Evolutionary conservation across 164 flowering plant species (phyloP), one percentile per base, ranked within the genome.

Genomic region (Nymphaea thermarum): DNA sequence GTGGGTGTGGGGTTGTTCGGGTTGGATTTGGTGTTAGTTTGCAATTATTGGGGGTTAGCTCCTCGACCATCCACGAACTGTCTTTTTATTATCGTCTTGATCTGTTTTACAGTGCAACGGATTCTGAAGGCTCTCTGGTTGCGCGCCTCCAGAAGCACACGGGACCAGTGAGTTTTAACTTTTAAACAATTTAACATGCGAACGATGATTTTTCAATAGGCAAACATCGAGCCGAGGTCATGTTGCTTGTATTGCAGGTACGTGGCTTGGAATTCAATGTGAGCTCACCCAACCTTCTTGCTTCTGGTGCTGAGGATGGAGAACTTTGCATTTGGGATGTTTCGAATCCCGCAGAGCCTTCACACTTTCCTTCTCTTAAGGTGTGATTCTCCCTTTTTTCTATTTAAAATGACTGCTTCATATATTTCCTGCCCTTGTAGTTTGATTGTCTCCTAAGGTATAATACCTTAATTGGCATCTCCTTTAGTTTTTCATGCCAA

Each of bases 231-330:
- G 64, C 64, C 42, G 7, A 45, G 14, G 63, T 66, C 25, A 15
- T 64, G 2, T 43, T 42, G 12, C 57, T 15, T 51, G 8, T 15
- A 51, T 15, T 17, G 60, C 79, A 94, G 98, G 97, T 95, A 66
- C 98, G 90, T 65, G 99, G 99, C 75, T 77, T 95, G 76, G 99
- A 90, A 66, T 95, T 92, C 67, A 90, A 87, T 82, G 44, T 68
- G 51, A 69, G 79, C 65, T 42, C 89, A 12, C 90, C 99, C 72
- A 83, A 90, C 70, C 73, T 80, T 42, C 96, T 95, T 68, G 99
- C 98, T 51, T 90, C 98, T 75, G 99, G 99, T 55, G 94, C 99
- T 65, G 97, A 88, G 70, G 97, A 86, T 74, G 99, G 99, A 68
- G 98, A 95, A 72, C 83, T 95, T 66, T 86, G 86, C 79, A 90